phyloP scores from a whole-genome alignment of 495 filamentous ascomycete genomes.

The Cenococcum geophilum region DNA sequence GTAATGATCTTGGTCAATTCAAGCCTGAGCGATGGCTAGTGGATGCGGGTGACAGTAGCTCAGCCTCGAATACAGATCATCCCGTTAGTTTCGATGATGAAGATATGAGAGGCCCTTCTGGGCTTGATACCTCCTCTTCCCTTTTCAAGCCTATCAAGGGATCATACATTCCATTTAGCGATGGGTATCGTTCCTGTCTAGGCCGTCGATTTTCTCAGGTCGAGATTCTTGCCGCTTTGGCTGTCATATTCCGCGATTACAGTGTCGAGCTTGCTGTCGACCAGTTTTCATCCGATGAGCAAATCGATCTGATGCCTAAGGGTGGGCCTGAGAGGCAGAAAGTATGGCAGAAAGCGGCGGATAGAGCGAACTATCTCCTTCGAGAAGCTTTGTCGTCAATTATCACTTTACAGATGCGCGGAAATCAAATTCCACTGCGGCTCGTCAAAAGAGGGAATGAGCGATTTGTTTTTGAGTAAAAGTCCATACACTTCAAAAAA shows the following conservation, averaged over 20 bases:
- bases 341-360: slow-evolving; percentile 50
- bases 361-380: slow-evolving; percentile 44
- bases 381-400: slow-evolving; percentile 44
- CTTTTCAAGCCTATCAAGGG: slow-evolving; percentile 58
- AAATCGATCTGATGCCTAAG: slow-evolving; percentile 49
- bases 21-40: slow-evolving; percentile 54
- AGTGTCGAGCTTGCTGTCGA: slow-evolving; percentile 61
- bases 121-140: slow-evolving; percentile 47
- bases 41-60: slow-evolving; percentile 37
- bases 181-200: slow-evolving; percentile 63
- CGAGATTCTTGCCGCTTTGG: slow-evolving; percentile 62
- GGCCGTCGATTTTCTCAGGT: slow-evolving; percentile 71
- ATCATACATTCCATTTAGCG: slow-evolving; percentile 65
- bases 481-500: not conserved
- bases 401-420: slow-evolving; percentile 59
- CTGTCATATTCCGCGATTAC: slow-evolving; percentile 57
- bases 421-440: slow-evolving; percentile 52
- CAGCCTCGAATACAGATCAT: slow-evolving; percentile 43
- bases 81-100: slow-evolving; percentile 41
- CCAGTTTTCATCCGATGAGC: slow-evolving; percentile 54
- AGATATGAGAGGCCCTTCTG: slow-evolving; percentile 52
- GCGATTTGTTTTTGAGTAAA: slow-evolving; percentile 12
- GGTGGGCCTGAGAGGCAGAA: slow-evolving; percentile 41
- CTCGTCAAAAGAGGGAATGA: slow-evolving; percentile 57
- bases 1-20: slow-evolving; percentile 47